Evolutionary conservation across 768 basidiomycete genomes (phyloP), one percentile per base, ranked within the genome.

Genomic region (Trametopsis cervina): DNA sequence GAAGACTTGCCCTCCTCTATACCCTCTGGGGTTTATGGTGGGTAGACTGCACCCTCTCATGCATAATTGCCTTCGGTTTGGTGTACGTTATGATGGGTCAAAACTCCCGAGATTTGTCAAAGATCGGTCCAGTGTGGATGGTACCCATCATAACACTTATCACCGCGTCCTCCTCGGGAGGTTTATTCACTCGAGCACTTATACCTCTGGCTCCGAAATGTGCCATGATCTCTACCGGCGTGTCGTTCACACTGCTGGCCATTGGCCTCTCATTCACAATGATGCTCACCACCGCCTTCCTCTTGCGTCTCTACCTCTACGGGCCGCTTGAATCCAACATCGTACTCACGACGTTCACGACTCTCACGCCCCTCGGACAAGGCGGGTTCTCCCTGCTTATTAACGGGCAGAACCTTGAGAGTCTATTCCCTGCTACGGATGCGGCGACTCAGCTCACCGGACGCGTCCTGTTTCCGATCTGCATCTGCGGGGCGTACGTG

Each of bases 311-410:
- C 36, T 66, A 71, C 42, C 57, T 73, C 36, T 59, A 65, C 37
- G 72, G 72, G 2, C 66, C 69, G 0, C 72, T 71, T 22, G 67
- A 71, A 44, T 60, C 61, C 24, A 60, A 59, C 24, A 45, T 69
- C 45, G 63, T 74, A 45, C 58, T 74, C 35, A 72, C 71, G 23
- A 63, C 68, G 3, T 77, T 78, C 56, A 59, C 79, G 15, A 69
- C 73, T 4, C 66, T 79, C 36, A 78, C 78, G 3, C 78, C 77
- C 4, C 68, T 76, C 52, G 77, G 76, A 3, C 76, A 77, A 58
- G 76, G 74, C 21, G 73, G 73, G 4, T 74, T 66, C 52, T 72
- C 72, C 0, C 49, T 74, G 25, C 58, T 74, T 18, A 48, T 72
- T 6, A 69, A 69, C 47, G 71, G 72, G 20, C 57, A 66, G 41